Percentiles rank a stretch among this genome's conserved stretches.
Conservation (phyloP, 352 stramenopile species). For the Globisporangium echinulatum region DNA sequence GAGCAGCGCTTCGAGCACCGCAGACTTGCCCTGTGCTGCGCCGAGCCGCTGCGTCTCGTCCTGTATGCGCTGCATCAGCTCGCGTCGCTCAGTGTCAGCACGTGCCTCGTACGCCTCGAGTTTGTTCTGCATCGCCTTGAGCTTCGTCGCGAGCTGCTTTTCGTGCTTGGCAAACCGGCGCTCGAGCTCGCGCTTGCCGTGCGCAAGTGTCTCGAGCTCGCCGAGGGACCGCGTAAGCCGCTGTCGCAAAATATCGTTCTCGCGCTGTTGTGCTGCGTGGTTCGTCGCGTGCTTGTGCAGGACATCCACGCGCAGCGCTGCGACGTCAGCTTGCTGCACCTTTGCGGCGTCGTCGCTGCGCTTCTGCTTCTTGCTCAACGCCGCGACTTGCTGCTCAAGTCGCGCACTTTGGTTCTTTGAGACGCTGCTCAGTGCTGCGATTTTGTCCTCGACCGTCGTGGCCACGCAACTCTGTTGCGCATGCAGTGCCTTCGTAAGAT, state of each 20-base stretch:
- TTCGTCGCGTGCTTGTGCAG: slow-evolving; percentile 18
- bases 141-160: slow-evolving; percentile 37
- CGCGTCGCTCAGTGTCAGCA: slow-evolving; percentile 40
- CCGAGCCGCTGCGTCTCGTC: slow-evolving; percentile 61
- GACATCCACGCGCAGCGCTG: slow-evolving; percentile 32
- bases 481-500: slow-evolving; percentile 51
- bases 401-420: slow-evolving; percentile 43
- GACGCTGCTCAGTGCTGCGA: slow-evolving; percentile 30
- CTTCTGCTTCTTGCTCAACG: slow-evolving; percentile 52
- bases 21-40: slow-evolving; percentile 50
- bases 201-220: slow-evolving; percentile 34
- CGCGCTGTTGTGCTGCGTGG: slow-evolving; percentile 17
- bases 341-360: slow-evolving; percentile 44
- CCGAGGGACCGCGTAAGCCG: slow-evolving; percentile 37
- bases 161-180: slow-evolving; percentile 39
- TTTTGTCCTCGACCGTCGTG: slow-evolving; percentile 44
- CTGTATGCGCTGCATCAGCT: slow-evolving; percentile 51
- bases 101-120: slow-evolving; percentile 40
- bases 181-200: slow-evolving; percentile 42
- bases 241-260: slow-evolving; percentile 41
- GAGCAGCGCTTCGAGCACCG: slow-evolving; percentile 53
- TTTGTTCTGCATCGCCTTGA: slow-evolving; percentile 40
- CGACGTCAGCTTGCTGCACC: slow-evolving; percentile 34
- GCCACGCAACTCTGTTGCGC: slow-evolving; percentile 38
- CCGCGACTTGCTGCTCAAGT: slow-evolving; percentile 42